Evolutionary conservation across 2,329 filamentous ascomycete genomes (phyloP).

Genomic region (Aspergillus luchuensis): DNA sequence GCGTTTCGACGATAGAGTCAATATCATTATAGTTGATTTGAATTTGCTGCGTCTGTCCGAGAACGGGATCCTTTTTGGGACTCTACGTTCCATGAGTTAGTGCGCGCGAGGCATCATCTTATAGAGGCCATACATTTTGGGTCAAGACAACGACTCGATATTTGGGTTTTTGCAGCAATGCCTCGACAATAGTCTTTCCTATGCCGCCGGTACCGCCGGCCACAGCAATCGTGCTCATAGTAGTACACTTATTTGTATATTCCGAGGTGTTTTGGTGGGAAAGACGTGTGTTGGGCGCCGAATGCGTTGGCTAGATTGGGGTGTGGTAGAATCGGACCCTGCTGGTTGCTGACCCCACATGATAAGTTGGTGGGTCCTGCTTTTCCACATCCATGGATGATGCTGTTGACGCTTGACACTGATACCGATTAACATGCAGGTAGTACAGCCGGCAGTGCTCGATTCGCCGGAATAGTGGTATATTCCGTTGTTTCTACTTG

Average conservation of each 20-base stretch:
- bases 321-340: too few species aligned
- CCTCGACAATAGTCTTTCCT: constrained; percentile 52
- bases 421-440: too few species aligned
- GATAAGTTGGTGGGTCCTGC: too few species aligned
- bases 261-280: not conserved
- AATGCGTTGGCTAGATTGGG: too few species aligned
- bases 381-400: too few species aligned
- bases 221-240: constrained; percentile 49
- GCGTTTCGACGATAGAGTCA: constrained; percentile 24
- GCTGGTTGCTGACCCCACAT: too few species aligned
- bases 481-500: too few species aligned
- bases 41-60: constrained; percentile 20
- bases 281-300: not conserved
- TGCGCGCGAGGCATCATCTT: not conserved
- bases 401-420: too few species aligned
- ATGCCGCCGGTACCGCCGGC: constrained; percentile 52
- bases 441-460: too few species aligned
- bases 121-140: constrained; percentile 38
- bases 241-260: not conserved
- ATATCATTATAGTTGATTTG: constrained; percentile 40
- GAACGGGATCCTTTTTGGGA: constrained; percentile 7
- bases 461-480: too few species aligned
- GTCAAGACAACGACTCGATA: constrained; percentile 47
- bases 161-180: constrained; percentile 35
- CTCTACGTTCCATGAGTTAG: not conserved